Percentiles rank a stretch among this genome's conserved stretches.
phyloP scores from a whole-genome alignment of 441 rosid genomes.

The Gossypium aridum region DNA sequence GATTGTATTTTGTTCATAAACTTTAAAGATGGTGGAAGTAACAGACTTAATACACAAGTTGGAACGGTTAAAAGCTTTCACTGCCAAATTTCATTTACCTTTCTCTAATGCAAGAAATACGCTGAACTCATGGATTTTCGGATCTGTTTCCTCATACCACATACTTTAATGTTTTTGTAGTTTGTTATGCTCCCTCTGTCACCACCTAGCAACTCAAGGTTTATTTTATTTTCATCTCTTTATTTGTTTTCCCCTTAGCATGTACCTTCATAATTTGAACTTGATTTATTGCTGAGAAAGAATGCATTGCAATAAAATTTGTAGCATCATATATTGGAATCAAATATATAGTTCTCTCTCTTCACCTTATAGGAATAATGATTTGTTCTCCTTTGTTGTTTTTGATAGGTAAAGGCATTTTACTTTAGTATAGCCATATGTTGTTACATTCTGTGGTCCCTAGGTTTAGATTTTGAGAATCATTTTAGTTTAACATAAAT shows the following conservation, averaged over 20 bases:
- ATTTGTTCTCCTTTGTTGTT: not conserved
- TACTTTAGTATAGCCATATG: not conserved
- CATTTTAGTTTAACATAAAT: not conserved
- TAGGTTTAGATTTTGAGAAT: not conserved
- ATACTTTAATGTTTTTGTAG: not conserved
- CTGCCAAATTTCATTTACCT: not conserved
- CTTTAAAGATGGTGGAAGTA: not conserved
- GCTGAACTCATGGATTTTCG: not conserved
- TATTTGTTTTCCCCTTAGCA: not conserved
- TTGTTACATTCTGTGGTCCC: not conserved
- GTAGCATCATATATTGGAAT: not conserved
- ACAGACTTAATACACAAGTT: not conserved
- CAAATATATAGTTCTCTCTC: not conserved
- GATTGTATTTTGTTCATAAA: conserved; percentile 5
- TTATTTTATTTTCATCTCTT: not conserved
- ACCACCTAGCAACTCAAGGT: conserved; percentile 2
- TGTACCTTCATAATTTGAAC: not conserved
- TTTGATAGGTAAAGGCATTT: not conserved
- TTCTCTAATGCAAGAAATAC: not conserved
- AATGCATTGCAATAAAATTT: not conserved
- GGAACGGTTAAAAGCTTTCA: not conserved
- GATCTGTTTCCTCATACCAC: not conserved
- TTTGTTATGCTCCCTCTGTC: conserved; percentile 4
- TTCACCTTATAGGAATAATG: not conserved
- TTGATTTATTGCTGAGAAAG: not conserved